These are phyloP conservation scores for Cryptomeria japonica DNA, from an alignment of 75 land plant species.

Conservation along the genomic window DNA sequence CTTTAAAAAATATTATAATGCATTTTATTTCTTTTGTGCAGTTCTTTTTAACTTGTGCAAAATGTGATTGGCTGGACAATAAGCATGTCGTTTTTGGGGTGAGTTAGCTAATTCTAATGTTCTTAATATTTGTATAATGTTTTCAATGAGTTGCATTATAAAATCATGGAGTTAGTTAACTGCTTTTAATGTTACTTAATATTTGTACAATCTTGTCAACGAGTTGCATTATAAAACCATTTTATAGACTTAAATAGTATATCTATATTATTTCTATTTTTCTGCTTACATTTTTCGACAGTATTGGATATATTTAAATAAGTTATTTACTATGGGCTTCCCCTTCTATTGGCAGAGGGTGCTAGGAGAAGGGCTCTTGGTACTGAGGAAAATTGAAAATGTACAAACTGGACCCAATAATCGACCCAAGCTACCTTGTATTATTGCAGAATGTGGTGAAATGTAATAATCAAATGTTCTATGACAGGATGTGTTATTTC, in stretches of 20 bases:
- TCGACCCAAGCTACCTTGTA: slow-evolving; percentile 83
- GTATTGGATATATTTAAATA: neutral
- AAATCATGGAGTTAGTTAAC: slow-evolving; percentile 41
- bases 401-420: slow-evolving; percentile 93
- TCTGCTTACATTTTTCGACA: neutral
- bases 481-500: neutral
- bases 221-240: neutral
- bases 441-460: slow-evolving; percentile 91
- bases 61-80: slow-evolving; percentile 87
- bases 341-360: slow-evolving; percentile 65
- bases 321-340: neutral
- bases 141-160: neutral
- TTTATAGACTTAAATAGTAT: neutral
- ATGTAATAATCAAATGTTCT: slow-evolving; percentile 46
- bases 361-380: slow-evolving; percentile 87
- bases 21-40: slow-evolving; percentile 24
- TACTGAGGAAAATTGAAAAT: slow-evolving; percentile 91
- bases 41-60: slow-evolving; percentile 83
- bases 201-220: neutral
- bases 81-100: slow-evolving; percentile 90
- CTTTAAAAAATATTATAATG: neutral
- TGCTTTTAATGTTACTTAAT: neutral
- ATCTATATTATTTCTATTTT: neutral
- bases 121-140: slow-evolving; percentile 3
- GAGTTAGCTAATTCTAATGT: slow-evolving; percentile 12